Evolutionary conservation across 75 land plant genomes (phyloP), one percentile per base, ranked within the genome.

Genomic region (Picea glauca): DNA sequence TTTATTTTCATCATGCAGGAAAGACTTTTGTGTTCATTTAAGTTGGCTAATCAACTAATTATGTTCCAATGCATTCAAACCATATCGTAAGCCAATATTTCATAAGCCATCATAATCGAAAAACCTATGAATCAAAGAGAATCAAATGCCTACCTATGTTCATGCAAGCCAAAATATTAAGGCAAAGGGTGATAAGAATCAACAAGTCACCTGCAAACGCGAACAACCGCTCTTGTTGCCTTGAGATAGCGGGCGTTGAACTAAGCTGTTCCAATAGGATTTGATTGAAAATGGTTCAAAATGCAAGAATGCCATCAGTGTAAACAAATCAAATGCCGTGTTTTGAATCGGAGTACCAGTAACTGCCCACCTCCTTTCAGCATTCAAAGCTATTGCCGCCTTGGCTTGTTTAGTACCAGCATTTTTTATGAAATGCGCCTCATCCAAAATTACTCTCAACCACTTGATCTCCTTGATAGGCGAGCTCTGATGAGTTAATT

Each of bases 341-440:
- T 96, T 96, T 83, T 96, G 99, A 26, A 96, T 90, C 8, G 99
- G 99, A 50, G 99, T 96, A 30, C 99, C 99, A 4, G 99, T 93
- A 30, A 96, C 97, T 26, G 83, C 93, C 99, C 99, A 96, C 58
- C 94, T 90, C 32, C 93, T 80, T 60, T 89, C 85, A 32, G 94
- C 85, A 15, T 86, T 89, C 82, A 96, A 74, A 20, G 81, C 81
- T 77, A 90, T 81, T 11, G 84, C 96, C 13, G 94, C 92, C 78
- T 82, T 79, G 26, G 92, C 91, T 76, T 90, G 93, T 68, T 87
- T 83, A 33, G 96, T 83, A 58, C 78, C 79, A 21, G 79, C 84
- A 82, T 89, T 93, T 81, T 96, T 96, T 17, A 96, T 85, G 58
- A 90, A 58, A 77, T 96, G 99, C 2, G 96, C 94, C 79, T 96